These are phyloP conservation scores for Fragaria ananassa DNA, from an alignment of 306 rosid species.

Conservation along the genomic window DNA sequence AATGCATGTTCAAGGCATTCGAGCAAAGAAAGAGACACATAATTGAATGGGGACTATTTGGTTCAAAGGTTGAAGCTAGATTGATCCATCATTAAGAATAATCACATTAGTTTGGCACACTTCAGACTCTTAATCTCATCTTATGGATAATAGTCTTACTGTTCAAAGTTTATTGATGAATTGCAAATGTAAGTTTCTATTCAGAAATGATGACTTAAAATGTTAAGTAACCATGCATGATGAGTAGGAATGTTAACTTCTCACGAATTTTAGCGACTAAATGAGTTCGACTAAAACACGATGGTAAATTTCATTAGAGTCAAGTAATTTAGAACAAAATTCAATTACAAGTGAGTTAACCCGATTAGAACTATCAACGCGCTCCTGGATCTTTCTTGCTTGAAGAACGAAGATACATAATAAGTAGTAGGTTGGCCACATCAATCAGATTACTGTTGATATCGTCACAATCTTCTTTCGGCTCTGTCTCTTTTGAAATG, in stretches of 20 bases:
- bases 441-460: background rate
- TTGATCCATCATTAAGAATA: slow-evolving; percentile 3
- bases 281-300: background rate
- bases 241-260: too few relatives aligned
- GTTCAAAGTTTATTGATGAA: background rate
- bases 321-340: background rate
- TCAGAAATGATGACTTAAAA: too few relatives aligned
- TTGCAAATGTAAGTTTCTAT: background rate
- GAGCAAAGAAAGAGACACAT: background rate
- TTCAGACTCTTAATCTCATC: background rate
- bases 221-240: too few relatives aligned
- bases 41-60: background rate
- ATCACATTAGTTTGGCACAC: background rate
- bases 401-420: background rate
- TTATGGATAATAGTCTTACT: too few relatives aligned
- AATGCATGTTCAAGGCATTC: background rate
- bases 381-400: background rate
- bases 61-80: background rate
- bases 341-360: background rate
- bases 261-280: background rate
- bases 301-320: background rate
- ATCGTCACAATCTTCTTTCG: slow-evolving; percentile 59
- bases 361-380: background rate
- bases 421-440: slow-evolving; percentile 20
- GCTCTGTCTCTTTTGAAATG: slow-evolving; percentile 29